Evolutionary conservation across 768 basidiomycete genomes (phyloP).

Genomic region (Lepiota brunneoincarnata): DNA sequence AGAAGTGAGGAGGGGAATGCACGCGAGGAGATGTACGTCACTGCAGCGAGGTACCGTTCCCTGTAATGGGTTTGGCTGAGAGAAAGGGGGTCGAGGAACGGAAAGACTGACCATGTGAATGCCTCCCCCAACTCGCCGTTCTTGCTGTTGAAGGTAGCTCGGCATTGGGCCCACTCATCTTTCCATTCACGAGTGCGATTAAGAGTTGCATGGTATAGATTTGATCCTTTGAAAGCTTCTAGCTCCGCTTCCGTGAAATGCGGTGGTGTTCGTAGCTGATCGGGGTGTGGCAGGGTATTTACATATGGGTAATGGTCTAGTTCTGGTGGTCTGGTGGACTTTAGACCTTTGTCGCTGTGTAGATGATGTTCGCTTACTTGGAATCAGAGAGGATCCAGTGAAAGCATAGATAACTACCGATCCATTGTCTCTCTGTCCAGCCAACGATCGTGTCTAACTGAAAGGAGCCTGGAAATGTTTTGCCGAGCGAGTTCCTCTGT

Average conservation of each 20-base stretch:
- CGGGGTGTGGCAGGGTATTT: slow-evolving; percentile 55
- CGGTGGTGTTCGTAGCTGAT: slow-evolving; percentile 66
- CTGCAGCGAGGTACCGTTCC: slow-evolving; percentile 67
- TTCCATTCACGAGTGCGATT: slow-evolving; percentile 65
- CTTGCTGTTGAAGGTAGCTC: slow-evolving; percentile 29
- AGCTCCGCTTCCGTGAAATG: slow-evolving; percentile 67
- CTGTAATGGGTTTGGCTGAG: slow-evolving; percentile 33
- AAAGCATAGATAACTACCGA: slow-evolving; percentile 49
- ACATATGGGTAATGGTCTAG: slow-evolving; percentile 62
- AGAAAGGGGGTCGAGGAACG: neutral
- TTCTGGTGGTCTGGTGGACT: slow-evolving; percentile 7
- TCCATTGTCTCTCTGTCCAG: slow-evolving; percentile 66
- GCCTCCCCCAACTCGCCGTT: slow-evolving; percentile 40
- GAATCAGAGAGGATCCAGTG: slow-evolving; percentile 13
- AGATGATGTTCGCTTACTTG: slow-evolving; percentile 4
- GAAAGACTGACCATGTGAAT: slow-evolving; percentile 56
- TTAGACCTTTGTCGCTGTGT: neutral
- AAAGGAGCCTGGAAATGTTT: slow-evolving; percentile 33
- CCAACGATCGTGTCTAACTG: slow-evolving; percentile 19
- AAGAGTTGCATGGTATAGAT: slow-evolving; percentile 72
- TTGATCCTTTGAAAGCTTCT: slow-evolving; percentile 70
- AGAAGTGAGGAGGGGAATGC: slow-evolving; percentile 88
- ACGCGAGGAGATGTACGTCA: slow-evolving; percentile 82
- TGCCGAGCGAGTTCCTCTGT: slow-evolving; percentile 47
- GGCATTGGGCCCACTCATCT: slow-evolving; percentile 60